Evolutionary conservation across 176 grass and related monocot genomes (phyloP), one percentile per base, ranked within the genome.

Genomic region (Leersia perrieri): DNA sequence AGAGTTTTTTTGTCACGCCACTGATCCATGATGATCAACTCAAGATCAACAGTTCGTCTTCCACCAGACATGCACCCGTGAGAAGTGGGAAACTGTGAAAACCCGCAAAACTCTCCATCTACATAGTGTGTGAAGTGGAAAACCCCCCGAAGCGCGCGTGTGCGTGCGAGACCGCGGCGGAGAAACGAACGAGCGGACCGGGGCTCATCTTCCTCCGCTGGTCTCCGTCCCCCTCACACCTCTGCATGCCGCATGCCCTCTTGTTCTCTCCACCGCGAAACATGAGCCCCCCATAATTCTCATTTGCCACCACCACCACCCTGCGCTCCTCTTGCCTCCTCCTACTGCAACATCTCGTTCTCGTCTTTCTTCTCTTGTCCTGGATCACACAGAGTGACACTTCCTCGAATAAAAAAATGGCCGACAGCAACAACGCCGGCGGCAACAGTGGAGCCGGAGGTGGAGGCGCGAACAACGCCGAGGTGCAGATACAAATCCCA

Each of bases 401-500:
- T 11, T 35, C 11, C 62, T 68, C 23, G 16, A 41, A 80, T 74
- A 83, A 88, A 58, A 49, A 58, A 60, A 88, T 88, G 81, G 26
- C 76, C 27, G 82, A 89, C 25, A 72, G 39, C 70, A 60, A 11
- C 51, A 45, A 16, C 42, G 13, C 42, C 76, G 70, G 11, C 67
- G 58, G 23, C 39, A 76, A 12, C 27, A 83, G 28, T 29, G n/a
- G n/a, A 82, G 5, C 66, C n/a, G n/a, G n/a, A n/a, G 57, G 27
- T 1, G 72, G 39, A 1, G 30, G 31, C 51, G 15, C 70, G 9
- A 74, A 63, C 69, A 80, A 38, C 39, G 27, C 29, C 81, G 77
- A 89, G 42, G 82, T 89, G n/a, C 88, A 85, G 72, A 71, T 89
- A 85, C 83, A 72, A 29, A 89, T 89, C 58, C 78, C 72, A 67